A percentile compares a stretch with the other conserved stretches of the same genome.
Conservation (phyloP, 2,329 filamentous ascomycete genomes). For the Aspergillus viridinutans region DNA sequence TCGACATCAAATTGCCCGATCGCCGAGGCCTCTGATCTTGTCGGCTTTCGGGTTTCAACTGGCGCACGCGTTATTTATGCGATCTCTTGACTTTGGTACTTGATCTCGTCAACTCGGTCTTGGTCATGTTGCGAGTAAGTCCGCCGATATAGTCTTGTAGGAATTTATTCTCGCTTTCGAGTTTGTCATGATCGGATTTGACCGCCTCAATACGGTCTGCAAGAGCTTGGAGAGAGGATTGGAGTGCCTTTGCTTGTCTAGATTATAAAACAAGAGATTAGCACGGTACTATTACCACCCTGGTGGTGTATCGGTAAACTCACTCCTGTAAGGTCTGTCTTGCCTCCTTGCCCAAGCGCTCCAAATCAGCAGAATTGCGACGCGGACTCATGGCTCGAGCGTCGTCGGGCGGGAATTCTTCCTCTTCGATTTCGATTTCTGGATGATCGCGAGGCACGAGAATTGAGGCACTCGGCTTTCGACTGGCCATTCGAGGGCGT, state of each 20-base stretch:
- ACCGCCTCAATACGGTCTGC: slow-evolving; percentile 94
- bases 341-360: slow-evolving; percentile 79
- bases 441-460: slow-evolving; percentile 74
- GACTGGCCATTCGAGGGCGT: slow-evolving; percentile 65
- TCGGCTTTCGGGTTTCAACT: slow-evolving; percentile 1
- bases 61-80: slow-evolving; percentile 29
- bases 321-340: slow-evolving; percentile 61
- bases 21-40: slow-evolving; percentile 4
- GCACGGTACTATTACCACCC: neutral
- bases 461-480: slow-evolving; percentile 77
- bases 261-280: neutral
- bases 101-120: slow-evolving; percentile 53
- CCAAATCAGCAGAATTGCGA: slow-evolving; percentile 83
- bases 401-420: slow-evolving; percentile 78
- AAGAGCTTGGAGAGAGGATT: slow-evolving; percentile 82
- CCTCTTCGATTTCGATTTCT: slow-evolving; percentile 67
- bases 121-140: slow-evolving; percentile 69
- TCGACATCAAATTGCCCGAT: neutral
- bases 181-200: slow-evolving; percentile 89
- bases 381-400: slow-evolving; percentile 92
- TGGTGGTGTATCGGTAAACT: slow-evolving; percentile 25
- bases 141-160: slow-evolving; percentile 97
- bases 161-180: slow-evolving; percentile 95
- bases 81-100: slow-evolving; percentile 50
- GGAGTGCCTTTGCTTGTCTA: slow-evolving; percentile 83